Evolutionary conservation across 108 stramenopile genomes (phyloP).

Genomic region (Cyclotella choctawhatcheeana): DNA sequence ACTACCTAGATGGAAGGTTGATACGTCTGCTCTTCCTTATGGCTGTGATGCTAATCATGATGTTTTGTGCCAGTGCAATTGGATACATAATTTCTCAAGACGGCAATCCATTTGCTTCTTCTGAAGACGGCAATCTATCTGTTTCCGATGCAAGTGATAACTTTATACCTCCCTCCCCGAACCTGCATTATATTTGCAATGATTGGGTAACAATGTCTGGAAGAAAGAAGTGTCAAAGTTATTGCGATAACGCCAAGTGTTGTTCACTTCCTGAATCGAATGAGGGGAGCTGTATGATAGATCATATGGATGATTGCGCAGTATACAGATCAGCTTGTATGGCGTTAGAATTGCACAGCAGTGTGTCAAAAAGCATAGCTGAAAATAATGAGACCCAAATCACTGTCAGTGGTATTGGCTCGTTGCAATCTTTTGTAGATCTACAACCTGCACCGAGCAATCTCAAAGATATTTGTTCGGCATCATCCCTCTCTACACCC

Average conservation of each 20-base stretch:
- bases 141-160: background rate
- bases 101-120: conserved; percentile 21
- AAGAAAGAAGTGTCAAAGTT: conserved; percentile 17
- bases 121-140: too few relatives aligned
- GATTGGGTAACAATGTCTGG: conserved; percentile 38
- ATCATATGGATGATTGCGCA: conserved; percentile 32
- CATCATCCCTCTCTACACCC: conserved; percentile 16
- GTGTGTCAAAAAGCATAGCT: background rate
- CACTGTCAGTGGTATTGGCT: background rate
- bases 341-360: conserved; percentile 33
- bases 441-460: conserved; percentile 11
- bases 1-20: background rate
- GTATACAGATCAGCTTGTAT: conserved; percentile 38
- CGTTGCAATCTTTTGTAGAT: background rate
- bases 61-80: conserved; percentile 34
- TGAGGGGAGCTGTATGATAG: conserved; percentile 23
- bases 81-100: conserved; percentile 39
- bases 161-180: conserved; percentile 17
- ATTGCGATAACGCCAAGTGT: conserved; percentile 23
- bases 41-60: conserved; percentile 14
- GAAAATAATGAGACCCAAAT: background rate
- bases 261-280: conserved; percentile 23
- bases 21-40: conserved; percentile 15
- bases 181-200: conserved; percentile 25
- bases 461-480: conserved; percentile 11